Base-by-base conservation (phyloP, 108 stramenopile species). In the Cylindrotheca fusiformis region DNA sequence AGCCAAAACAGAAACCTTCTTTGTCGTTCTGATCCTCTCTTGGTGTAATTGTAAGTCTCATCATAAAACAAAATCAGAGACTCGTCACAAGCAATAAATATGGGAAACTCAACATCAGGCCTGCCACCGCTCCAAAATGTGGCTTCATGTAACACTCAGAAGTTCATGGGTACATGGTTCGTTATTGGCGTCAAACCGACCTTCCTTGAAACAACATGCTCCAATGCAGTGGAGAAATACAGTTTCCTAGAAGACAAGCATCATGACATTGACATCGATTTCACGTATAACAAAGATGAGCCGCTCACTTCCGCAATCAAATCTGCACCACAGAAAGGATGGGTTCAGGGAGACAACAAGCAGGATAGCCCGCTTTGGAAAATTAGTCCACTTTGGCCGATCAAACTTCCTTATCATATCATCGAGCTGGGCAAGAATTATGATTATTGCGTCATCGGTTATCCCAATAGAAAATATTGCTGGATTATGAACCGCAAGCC, bases 131-230 rank as follows among this genome's bases (percentile, higher is more conserved):
- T 81, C 17, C 62, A 77, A 48, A 52, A 49, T 4, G 77, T 77
- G 1, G n/a, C 71, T 1, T 4, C 44, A 12, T 77, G 76, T 63
- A 63, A 69, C 4, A 79, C 78, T 1, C 63, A 57, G 6, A 33
- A 55, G 4, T 71, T 86, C 64, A 82, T 86, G 81, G 85, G 85
- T 47, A 74, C 74, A 23, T 86, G 85, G 85, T 86, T 82, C 55
- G 85, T 86, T 0, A 77, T 82, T 56, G 85, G 52, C 1, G 78
- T 79, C 46, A 82, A 82, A 57, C 85, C 85, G 8, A 86, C 81
- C 2, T 55, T 69, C 48, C 68, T 80, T 1, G 85, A 86, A 67
- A 86, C 46, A 32, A 80, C 71, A 0, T 63, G 60, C 36, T 80
- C 78, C 22, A 86, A 86, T 48, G 78, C 85, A 20, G 75, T 86